phyloP scores from a whole-genome alignment of 805 yeast genomes.

The Candida peoriensis region DNA sequence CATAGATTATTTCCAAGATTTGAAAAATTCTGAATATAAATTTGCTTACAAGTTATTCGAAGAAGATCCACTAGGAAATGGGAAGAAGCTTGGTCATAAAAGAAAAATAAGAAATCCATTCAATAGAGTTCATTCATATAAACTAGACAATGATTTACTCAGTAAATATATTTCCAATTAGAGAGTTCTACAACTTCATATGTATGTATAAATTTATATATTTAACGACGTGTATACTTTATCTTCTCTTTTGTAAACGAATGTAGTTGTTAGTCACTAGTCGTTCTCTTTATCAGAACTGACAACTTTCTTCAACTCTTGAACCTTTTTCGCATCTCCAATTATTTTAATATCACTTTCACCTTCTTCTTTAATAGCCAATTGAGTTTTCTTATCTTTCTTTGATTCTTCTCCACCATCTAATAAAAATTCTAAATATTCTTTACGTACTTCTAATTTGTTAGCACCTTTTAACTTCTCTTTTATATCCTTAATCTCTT shows the following conservation, averaged over 20 bases:
- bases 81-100: slow-evolving; percentile 39
- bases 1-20: slow-evolving; percentile 39
- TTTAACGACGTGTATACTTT: too few species aligned
- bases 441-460: slow-evolving; percentile 54
- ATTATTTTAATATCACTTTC: too few species aligned
- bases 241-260: too few species aligned
- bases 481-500: slow-evolving; percentile 67
- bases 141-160: slow-evolving; percentile 7
- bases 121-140: slow-evolving; percentile 35
- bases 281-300: too few species aligned
- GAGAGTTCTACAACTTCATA: too few species aligned
- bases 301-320: too few species aligned
- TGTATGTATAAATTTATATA: too few species aligned
- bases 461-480: slow-evolving; percentile 54
- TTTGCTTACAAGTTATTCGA: slow-evolving; percentile 51
- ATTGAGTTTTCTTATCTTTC: too few species aligned
- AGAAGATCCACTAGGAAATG: slow-evolving; percentile 54
- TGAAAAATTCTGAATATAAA: slow-evolving; percentile 43
- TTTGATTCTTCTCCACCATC: slow-evolving; percentile 24
- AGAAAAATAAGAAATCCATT: slow-evolving; percentile 55
- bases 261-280: too few species aligned
- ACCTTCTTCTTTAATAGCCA: too few species aligned
- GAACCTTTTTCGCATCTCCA: too few species aligned
- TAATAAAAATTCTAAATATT: slow-evolving; percentile 41
- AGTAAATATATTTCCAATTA: too few species aligned